These are phyloP conservation scores for Phaeophleospora eucalypticola DNA, from an alignment of 2,329 filamentous ascomycete genomes.

Conservation along the genomic window DNA sequence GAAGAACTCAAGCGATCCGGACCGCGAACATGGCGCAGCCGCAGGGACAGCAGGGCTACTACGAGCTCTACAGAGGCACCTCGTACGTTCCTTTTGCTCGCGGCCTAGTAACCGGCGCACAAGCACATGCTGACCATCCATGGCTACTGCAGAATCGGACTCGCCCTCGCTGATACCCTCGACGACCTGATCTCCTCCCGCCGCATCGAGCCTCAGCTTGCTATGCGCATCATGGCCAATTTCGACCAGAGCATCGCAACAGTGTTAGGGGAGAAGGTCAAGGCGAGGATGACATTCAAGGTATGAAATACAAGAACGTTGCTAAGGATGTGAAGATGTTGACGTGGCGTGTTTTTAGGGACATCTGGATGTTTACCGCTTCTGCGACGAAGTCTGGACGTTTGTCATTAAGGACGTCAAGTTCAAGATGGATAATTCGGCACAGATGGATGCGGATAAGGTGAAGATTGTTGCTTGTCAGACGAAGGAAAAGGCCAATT, in stretches of 20 bases:
- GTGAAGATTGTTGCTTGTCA: constrained; percentile 99
- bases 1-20: background rate
- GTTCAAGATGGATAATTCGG: constrained; percentile 86
- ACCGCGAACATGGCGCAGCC: constrained; percentile 17
- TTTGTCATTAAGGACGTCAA: constrained; percentile 97
- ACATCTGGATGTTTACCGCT: constrained; percentile 95
- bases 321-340: constrained; percentile 44
- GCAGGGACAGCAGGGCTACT: constrained; percentile 52
- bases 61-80: constrained; percentile 97
- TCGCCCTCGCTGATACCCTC: constrained; percentile 90
- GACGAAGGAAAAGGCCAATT: constrained; percentile 71
- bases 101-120: constrained; percentile 13
- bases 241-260: constrained; percentile 94
- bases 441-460: constrained; percentile 73
- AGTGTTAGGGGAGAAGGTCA: constrained; percentile 86
- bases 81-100: constrained; percentile 64
- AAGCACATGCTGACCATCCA: constrained; percentile 6
- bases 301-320: background rate
- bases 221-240: constrained; percentile 95
- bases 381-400: constrained; percentile 99
- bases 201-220: constrained; percentile 94
- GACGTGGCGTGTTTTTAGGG: constrained; percentile 69
- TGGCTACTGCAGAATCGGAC: constrained; percentile 66
- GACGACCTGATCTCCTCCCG: constrained; percentile 93
- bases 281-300: constrained; percentile 90